phyloP scores from a whole-genome alignment of 176 grass and related monocot species.

The Bothriochloa decipiens region DNA sequence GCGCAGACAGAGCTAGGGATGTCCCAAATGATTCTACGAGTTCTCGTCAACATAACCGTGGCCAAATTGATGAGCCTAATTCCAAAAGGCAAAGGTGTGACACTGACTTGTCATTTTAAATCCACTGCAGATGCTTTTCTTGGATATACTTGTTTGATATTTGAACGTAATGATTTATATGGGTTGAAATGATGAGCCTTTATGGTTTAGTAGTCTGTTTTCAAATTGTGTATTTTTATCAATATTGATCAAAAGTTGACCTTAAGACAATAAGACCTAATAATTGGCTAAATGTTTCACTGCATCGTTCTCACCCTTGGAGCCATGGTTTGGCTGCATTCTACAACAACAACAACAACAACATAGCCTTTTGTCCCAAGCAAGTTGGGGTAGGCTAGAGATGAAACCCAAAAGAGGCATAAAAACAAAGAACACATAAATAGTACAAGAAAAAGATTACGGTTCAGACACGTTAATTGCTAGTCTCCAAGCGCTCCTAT shows the following conservation, averaged over 20 bases:
- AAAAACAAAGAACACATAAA: too few species aligned
- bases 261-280: not conserved
- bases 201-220: conserved; percentile 1
- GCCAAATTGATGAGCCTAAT: conserved; percentile 70
- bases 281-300: not conserved
- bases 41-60: conserved; percentile 49
- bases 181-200: not conserved
- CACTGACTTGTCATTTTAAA: conserved; percentile 3
- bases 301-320: too few species aligned
- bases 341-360: too few species aligned
- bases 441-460: too few species aligned
- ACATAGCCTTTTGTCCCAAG: too few species aligned
- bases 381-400: too few species aligned
- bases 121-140: not conserved
- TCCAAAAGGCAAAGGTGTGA: conserved; percentile 83
- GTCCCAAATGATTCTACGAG: conserved; percentile 61
- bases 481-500: too few species aligned
- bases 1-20: conserved; percentile 45
- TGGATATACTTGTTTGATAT: conserved; percentile 15
- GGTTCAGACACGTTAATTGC: too few species aligned
- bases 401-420: too few species aligned
- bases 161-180: not conserved
- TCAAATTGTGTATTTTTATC: not conserved
- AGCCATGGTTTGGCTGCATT: not conserved
- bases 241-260: conserved; percentile 10